phyloP scores from a whole-genome alignment of 2,329 filamentous ascomycete genomes.

The Curvularia eragrostidis region DNA sequence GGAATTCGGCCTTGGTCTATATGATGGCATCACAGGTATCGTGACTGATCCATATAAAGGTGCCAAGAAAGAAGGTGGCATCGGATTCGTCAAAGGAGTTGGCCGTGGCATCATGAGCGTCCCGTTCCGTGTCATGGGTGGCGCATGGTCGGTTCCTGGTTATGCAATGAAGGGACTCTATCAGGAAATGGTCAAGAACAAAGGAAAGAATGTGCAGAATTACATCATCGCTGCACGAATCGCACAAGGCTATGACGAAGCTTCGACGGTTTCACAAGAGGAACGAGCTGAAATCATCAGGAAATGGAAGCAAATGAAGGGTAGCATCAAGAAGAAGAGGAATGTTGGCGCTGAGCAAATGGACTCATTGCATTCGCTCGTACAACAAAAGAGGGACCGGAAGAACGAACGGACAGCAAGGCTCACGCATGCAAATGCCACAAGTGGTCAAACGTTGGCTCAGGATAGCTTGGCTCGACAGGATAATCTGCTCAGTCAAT shows the following conservation, averaged over 20 bases:
- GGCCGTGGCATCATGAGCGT: conserved; percentile 84
- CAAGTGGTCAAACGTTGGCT: conserved; percentile 27
- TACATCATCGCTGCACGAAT: conserved; percentile 81
- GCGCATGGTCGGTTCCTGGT: conserved; percentile 68
- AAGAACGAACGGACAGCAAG: conserved; percentile 47
- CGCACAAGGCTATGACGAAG: conserved; percentile 75
- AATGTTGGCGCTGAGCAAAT: conserved; percentile 58
- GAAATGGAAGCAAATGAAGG: conserved; percentile 68
- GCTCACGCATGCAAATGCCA: conserved; percentile 14
- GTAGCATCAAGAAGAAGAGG: conserved; percentile 64
- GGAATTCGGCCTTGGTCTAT: conserved; percentile 79
- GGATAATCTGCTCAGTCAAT: conserved; percentile 25
- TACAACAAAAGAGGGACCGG: conserved; percentile 45
- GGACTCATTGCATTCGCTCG: conserved; percentile 57
- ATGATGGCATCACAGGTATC: conserved; percentile 80
- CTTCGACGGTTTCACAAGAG: conserved; percentile 59
- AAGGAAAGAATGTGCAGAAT: conserved; percentile 74
- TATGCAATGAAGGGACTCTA: conserved; percentile 85
- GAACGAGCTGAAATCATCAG: conserved; percentile 70
- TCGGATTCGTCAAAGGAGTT: conserved; percentile 78
- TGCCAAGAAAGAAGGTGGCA: conserved; percentile 67
- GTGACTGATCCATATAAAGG: conserved; percentile 78
- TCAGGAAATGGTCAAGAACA: conserved; percentile 74
- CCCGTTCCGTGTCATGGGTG: conserved; percentile 81
- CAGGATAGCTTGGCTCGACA: conserved; percentile 23